These are phyloP conservation scores for Boletus edulis DNA, from an alignment of 768 basidiomycete species.

Conservation along the genomic window DNA sequence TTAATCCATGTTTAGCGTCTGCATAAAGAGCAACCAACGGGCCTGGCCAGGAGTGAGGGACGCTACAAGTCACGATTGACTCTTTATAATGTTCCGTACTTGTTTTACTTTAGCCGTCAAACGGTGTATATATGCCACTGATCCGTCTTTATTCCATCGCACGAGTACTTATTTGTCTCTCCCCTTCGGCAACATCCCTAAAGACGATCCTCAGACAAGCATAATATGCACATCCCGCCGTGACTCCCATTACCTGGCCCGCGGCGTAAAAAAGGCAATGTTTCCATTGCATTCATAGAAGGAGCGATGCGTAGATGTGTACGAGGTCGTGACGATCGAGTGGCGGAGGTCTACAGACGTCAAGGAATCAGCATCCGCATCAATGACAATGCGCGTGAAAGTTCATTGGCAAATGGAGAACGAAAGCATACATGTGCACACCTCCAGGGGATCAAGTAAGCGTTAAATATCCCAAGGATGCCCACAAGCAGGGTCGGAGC, in stretches of 20 bases:
- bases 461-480: slow-evolving; percentile 80
- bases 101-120: too few species aligned
- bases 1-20: too few species aligned
- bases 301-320: slow-evolving; percentile 40
- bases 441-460: slow-evolving; percentile 90
- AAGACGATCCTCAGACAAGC: slow-evolving; percentile 79
- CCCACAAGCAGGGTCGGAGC: slow-evolving; percentile 63
- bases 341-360: slow-evolving; percentile 66
- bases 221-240: slow-evolving; percentile 81
- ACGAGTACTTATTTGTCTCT: too few species aligned
- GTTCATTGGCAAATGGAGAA: too few species aligned
- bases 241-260: slow-evolving; percentile 89
- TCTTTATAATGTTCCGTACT: too few species aligned
- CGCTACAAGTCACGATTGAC: too few species aligned
- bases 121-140: too few species aligned
- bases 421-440: slow-evolving; percentile 65
- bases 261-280: slow-evolving; percentile 75
- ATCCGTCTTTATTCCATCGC: too few species aligned
- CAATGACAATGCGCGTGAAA: too few species aligned
- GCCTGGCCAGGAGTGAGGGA: too few species aligned
- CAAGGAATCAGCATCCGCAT: too few species aligned
- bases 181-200: slow-evolving; percentile 43
- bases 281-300: slow-evolving; percentile 91
- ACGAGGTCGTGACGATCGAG: slow-evolving; percentile 65
- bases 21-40: too few species aligned